These are phyloP conservation scores for Nothophoma quercina DNA, from an alignment of 2,329 filamentous ascomycete genomes.

Conservation along the genomic window DNA sequence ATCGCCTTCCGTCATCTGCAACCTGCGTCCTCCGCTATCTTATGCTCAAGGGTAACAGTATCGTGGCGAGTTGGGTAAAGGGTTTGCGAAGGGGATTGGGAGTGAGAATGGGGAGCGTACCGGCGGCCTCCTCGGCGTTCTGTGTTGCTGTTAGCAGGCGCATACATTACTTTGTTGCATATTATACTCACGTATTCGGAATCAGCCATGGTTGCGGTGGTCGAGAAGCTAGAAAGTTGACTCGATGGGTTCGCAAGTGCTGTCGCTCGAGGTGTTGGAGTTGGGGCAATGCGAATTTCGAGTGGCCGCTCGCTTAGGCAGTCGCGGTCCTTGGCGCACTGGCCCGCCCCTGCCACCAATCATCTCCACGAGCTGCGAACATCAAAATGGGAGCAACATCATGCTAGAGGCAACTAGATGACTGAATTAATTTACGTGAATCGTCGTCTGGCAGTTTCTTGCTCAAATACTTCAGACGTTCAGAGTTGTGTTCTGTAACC, in stretches of 20 bases:
- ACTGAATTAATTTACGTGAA: background rate
- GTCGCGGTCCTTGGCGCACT: slow-evolving; percentile 8
- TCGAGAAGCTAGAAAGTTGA: slow-evolving; percentile 54
- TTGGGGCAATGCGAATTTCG: slow-evolving; percentile 6
- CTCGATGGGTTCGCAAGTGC: slow-evolving; percentile 45
- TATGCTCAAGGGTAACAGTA: slow-evolving; percentile 14
- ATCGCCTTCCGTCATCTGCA: slow-evolving; percentile 4
- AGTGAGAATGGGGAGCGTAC: slow-evolving; percentile 55
- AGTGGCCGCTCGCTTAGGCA: slow-evolving; percentile 12
- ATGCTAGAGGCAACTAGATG: background rate
- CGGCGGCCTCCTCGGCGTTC: slow-evolving; percentile 96
- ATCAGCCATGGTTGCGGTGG: slow-evolving; percentile 81
- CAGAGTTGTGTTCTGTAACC: too few species aligned
- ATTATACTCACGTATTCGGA: slow-evolving; percentile 78
- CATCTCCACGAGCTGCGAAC: slow-evolving; percentile 6
- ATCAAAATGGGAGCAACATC: slow-evolving; percentile 1
- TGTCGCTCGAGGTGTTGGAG: slow-evolving; percentile 21
- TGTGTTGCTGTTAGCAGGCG: slow-evolving; percentile 52
- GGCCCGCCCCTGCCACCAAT: slow-evolving; percentile 10
- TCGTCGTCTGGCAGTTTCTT: too few species aligned
- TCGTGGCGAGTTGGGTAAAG: slow-evolving; percentile 14
- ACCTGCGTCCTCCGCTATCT: slow-evolving; percentile 7
- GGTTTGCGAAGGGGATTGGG: slow-evolving; percentile 13
- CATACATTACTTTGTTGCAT: slow-evolving; percentile 15
- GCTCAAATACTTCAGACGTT: too few species aligned